These are phyloP conservation scores for Arctium minus DNA, from an alignment of 129 eudicot genomes.

Conservation along the genomic window DNA sequence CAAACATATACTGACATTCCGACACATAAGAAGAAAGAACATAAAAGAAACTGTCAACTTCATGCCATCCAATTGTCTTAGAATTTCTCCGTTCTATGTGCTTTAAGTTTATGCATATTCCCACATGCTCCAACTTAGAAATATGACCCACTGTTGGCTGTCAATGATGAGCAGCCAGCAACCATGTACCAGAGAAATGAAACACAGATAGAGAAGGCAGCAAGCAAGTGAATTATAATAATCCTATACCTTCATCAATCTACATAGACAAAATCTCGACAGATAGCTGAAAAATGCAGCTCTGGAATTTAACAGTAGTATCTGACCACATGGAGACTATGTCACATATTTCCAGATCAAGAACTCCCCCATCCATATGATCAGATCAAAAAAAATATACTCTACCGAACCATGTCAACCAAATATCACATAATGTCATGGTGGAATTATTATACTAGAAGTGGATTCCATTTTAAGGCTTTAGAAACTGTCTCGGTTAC, in stretches of 20 bases:
- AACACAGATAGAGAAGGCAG: background rate
- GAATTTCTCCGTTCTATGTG: background rate
- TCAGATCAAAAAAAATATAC: background rate
- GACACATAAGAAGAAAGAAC: background rate
- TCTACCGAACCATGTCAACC: background rate
- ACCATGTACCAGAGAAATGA: background rate
- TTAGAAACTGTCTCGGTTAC: background rate
- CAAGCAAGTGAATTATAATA: too few species aligned
- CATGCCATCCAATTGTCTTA: background rate
- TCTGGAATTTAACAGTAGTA: background rate
- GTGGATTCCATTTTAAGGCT: background rate
- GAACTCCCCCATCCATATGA: background rate
- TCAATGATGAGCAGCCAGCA: background rate
- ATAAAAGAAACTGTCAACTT: background rate
- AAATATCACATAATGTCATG: background rate
- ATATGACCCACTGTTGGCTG: background rate
- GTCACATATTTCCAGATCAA: background rate
- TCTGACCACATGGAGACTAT: background rate
- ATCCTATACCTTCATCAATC: background rate
- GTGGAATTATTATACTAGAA: background rate
- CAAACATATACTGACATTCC: background rate
- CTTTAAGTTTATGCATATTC: background rate
- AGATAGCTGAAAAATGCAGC: background rate
- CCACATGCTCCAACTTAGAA: background rate
- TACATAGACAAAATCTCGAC: background rate